Percentiles rank a stretch among this genome's conserved stretches.
Evolutionary conservation across 164 flowering plant genomes (phyloP).

Genomic region (Stephania cephalantha): DNA sequence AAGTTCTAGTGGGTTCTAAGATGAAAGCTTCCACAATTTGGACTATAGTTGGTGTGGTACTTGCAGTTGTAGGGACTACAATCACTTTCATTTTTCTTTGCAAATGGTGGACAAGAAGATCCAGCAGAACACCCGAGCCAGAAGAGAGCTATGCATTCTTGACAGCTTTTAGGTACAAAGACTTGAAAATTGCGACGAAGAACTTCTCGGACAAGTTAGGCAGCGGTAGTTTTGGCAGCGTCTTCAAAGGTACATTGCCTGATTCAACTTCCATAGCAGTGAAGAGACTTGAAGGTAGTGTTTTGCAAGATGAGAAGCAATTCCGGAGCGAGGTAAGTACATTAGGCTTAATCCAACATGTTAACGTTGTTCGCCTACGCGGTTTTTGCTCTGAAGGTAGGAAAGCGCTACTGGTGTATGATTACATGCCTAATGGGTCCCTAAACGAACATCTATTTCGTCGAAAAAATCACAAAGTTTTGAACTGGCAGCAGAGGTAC

Average conservation of each 20-base stretch:
- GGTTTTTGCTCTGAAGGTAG: constrained; percentile 50
- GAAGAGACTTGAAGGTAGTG: too few relatives aligned
- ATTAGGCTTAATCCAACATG: constrained; percentile 58
- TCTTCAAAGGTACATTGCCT: too few relatives aligned
- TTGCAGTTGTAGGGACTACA: constrained; percentile 10
- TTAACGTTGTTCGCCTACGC: constrained; percentile 48
- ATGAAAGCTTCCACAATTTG: background rate
- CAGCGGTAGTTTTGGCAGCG: too few relatives aligned
- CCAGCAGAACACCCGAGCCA: constrained; percentile 9
- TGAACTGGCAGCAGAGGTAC: too few relatives aligned
- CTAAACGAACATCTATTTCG: constrained; percentile 2
- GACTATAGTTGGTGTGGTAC: constrained; percentile 13
- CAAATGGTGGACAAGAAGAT: background rate
- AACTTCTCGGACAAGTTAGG: too few relatives aligned
- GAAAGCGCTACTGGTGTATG: constrained; percentile 43
- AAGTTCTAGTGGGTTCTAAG: background rate
- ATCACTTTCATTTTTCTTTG: constrained; percentile 8
- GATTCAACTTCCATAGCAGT: too few relatives aligned
- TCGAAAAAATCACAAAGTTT: too few relatives aligned
- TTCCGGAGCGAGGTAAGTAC: constrained; percentile 59
- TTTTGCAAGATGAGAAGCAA: constrained; percentile 46
- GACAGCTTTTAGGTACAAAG: too few relatives aligned
- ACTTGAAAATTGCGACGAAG: too few relatives aligned
- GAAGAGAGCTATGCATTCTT: too few relatives aligned
- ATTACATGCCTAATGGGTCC: constrained; percentile 52